phyloP scores from a whole-genome alignment of 306 rosid genomes.

The Vachellia collinsii region DNA sequence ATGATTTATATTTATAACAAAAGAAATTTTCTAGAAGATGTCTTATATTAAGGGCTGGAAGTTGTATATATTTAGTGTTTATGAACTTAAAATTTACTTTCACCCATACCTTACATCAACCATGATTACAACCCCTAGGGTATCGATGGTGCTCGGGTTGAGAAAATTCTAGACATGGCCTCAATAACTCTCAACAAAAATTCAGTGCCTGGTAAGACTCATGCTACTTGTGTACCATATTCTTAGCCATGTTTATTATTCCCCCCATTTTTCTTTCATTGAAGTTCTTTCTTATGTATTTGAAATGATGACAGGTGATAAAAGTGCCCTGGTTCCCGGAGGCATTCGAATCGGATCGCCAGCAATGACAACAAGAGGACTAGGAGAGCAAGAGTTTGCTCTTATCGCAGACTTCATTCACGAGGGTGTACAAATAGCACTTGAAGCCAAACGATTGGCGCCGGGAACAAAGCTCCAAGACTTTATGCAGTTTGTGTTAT shows the following conservation, averaged over 20 bases:
- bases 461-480: conserved; percentile 2
- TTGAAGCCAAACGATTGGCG: not conserved
- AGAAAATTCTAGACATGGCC: conserved; percentile 12
- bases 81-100: not conserved
- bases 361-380: not conserved
- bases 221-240: not conserved
- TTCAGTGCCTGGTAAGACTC: conserved; percentile 1
- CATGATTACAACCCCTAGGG: not conserved
- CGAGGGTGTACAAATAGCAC: not conserved
- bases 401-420: not conserved
- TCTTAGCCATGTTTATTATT: not conserved
- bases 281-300: not conserved
- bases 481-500: not conserved
- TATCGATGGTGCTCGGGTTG: conserved; percentile 4
- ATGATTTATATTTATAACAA: too few species aligned
- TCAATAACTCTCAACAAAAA: not conserved
- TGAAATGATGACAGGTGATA: not conserved
- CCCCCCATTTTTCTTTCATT: not conserved
- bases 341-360: conserved; percentile 4
- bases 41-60: too few species aligned
- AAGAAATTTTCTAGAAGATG: too few species aligned
- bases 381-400: not conserved
- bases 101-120: not conserved
- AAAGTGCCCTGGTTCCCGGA: conserved; percentile 3
- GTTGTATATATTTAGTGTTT: not conserved